Base-by-base conservation (phyloP, 371 early-diverging fungal species). In the Mortierella polycephala region DNA sequence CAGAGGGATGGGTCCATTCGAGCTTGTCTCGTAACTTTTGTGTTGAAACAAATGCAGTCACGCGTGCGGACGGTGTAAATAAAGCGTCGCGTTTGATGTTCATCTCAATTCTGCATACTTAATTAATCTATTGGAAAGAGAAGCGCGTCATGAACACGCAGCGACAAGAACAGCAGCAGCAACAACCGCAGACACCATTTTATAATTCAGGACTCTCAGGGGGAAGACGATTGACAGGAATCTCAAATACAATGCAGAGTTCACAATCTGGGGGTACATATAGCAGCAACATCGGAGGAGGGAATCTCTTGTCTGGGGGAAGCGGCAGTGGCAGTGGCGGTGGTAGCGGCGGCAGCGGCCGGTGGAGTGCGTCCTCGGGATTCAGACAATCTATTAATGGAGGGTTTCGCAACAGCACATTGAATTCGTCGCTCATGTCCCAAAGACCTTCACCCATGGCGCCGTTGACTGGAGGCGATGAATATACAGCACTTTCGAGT, bases 391-490 rank as follows among this genome's bases (percentile, higher is more conserved):
- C 75, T 49, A 62, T 69, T 30, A 61, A 42, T 49, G 62, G 66
- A 12, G 62, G 61, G 1, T 66, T 45, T 10, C 58, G 71, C 37
- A 70, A 44, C 51, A 70, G 71, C 30, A 41, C 64, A 16, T 45
- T 69, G 21, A 69, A 58, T 44, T 49, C 70, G 0, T 56, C 58
- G 0, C n/a, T 58, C 30, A 55, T 74, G 51, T 67, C 74, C 16
- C 74, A 74, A 39, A 56, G 75, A 30, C 75, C 75, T 39, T 75
- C 75, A 1, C 75, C 75, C 8, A 75, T 75, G 75, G 65, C 50
- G 5, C 75, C 66, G 14, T 50, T 75, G 23, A 62, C 62, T 6
- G 66, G 50, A 16, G 69, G 70, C 20, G 75, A 75, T 16, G 65
- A 75, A 44, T 61, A 62, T 2, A 53, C 53, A 30, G 30, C 30